These are phyloP conservation scores for Atalantia buxifolia DNA, from an alignment of 345 rosid genomes.

Conservation along the genomic window DNA sequence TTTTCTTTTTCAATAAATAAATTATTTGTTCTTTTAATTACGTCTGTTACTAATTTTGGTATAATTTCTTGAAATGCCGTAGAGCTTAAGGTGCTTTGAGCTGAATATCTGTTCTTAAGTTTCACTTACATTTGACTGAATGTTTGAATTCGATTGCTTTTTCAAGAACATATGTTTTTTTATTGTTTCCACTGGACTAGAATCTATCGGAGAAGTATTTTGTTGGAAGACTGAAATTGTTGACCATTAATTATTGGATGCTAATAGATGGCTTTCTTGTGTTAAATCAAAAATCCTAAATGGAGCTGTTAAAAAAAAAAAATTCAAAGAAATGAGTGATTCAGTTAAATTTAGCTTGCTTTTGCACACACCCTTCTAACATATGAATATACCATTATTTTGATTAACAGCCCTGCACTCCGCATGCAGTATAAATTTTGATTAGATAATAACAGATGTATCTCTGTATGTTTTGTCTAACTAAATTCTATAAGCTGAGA, in stretches of 20 bases:
- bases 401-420: background rate
- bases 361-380: background rate
- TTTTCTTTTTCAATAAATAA: background rate
- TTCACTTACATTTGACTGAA: background rate
- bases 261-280: background rate
- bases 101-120: background rate
- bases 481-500: background rate
- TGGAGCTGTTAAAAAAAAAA: background rate
- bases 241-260: background rate
- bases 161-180: background rate
- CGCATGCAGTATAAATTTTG: background rate
- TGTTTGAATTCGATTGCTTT: background rate
- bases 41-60: slow-evolving; percentile 13
- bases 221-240: background rate
- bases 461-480: background rate
- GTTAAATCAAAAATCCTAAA: background rate
- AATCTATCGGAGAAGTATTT: background rate
- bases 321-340: background rate
- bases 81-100: background rate
- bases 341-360: background rate
- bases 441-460: background rate
- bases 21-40: background rate
- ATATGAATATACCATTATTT: background rate
- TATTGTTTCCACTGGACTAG: background rate
- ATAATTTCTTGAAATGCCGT: background rate